These are phyloP conservation scores for Cladobotryum mycophilum DNA, from an alignment of 2,329 filamentous ascomycete species.

Conservation along the genomic window DNA sequence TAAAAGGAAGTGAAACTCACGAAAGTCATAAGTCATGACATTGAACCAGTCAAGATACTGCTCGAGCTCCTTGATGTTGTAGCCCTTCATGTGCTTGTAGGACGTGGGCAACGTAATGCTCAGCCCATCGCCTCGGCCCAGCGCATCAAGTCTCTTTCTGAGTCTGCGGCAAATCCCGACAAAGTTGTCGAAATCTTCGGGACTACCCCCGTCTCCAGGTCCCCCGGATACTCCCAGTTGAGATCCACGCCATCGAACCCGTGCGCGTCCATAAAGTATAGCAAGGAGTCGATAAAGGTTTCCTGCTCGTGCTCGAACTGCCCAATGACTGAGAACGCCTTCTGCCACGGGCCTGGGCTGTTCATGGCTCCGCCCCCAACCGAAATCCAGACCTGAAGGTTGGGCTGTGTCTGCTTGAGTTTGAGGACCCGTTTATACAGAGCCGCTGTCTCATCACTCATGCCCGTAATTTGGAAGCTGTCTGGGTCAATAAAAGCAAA, in stretches of 20 bases:
- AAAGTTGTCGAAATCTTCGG: slow-evolving; percentile 20
- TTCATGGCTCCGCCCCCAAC: slow-evolving; percentile 25
- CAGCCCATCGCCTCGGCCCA: neutral
- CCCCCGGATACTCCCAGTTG: slow-evolving; percentile 25
- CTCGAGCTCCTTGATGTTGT: slow-evolving; percentile 13
- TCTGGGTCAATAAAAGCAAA: slow-evolving; percentile 30
- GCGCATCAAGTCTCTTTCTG: slow-evolving; percentile 14
- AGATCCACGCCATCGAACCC: slow-evolving; percentile 26
- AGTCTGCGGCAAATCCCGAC: slow-evolving; percentile 13
- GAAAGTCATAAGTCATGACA: slow-evolving; percentile 40
- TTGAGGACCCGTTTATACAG: slow-evolving; percentile 7
- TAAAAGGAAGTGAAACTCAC: neutral
- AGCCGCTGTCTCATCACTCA: neutral
- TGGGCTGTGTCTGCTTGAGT: slow-evolving; percentile 1
- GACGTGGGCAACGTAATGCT: slow-evolving; percentile 8
- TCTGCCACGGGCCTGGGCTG: slow-evolving; percentile 24
- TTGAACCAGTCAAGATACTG: slow-evolving; percentile 35
- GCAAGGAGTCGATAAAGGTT: slow-evolving; percentile 31
- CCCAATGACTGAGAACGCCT: slow-evolving; percentile 19
- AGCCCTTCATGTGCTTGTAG: slow-evolving; percentile 14
- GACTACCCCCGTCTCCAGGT: slow-evolving; percentile 20
- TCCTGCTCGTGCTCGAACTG: slow-evolving; percentile 18
- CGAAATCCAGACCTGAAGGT: slow-evolving; percentile 11
- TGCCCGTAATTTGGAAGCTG: slow-evolving; percentile 15
- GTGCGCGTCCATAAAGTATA: slow-evolving; percentile 20